Conservation (phyloP, 371 early-diverging fungal species). For the Mucor lusitanicus region DNA sequence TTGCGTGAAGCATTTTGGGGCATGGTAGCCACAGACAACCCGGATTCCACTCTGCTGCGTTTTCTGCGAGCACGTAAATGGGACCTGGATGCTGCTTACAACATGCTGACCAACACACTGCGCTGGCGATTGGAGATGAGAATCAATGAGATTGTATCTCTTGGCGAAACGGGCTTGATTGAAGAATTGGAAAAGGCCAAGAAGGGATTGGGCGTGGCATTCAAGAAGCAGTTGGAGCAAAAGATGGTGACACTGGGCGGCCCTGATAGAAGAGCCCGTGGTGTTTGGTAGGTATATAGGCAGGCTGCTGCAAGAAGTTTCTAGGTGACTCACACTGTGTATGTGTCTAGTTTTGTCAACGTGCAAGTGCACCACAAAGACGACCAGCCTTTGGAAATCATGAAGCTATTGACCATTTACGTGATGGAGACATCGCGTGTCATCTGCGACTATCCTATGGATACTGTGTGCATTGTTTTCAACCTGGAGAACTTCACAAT, state of each 20-base stretch:
- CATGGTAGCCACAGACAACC: slow-evolving; percentile 60
- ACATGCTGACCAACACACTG: slow-evolving; percentile 63
- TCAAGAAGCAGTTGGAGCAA: slow-evolving; percentile 13
- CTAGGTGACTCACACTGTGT: background rate
- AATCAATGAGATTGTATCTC: slow-evolving; percentile 54
- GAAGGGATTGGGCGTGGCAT: slow-evolving; percentile 11
- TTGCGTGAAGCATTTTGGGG: slow-evolving; percentile 54
- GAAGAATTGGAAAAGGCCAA: slow-evolving; percentile 39
- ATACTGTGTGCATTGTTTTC: slow-evolving; percentile 83
- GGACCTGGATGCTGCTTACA: slow-evolving; percentile 67
- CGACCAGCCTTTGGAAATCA: slow-evolving; percentile 58
- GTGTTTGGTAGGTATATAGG: slow-evolving; percentile 72
- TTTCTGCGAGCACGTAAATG: slow-evolving; percentile 81
- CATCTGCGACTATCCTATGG: slow-evolving; percentile 71
- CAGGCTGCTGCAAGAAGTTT: too few species aligned
- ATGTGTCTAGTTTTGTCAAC: slow-evolving; percentile 56
- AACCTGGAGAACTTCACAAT: slow-evolving; percentile 82
- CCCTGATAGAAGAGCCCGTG: slow-evolving; percentile 57
- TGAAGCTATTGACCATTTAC: slow-evolving; percentile 69
- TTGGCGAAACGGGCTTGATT: slow-evolving; percentile 54
- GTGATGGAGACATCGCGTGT: slow-evolving; percentile 85
- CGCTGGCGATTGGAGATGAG: slow-evolving; percentile 67
- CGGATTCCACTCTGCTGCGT: slow-evolving; percentile 67
- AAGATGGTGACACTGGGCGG: slow-evolving; percentile 49
- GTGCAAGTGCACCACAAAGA: slow-evolving; percentile 59